Percentiles rank a stretch among this genome's conserved stretches.
Evolutionary conservation across 257 asterid species (phyloP).

Genomic region (Pogostemon cablin): DNA sequence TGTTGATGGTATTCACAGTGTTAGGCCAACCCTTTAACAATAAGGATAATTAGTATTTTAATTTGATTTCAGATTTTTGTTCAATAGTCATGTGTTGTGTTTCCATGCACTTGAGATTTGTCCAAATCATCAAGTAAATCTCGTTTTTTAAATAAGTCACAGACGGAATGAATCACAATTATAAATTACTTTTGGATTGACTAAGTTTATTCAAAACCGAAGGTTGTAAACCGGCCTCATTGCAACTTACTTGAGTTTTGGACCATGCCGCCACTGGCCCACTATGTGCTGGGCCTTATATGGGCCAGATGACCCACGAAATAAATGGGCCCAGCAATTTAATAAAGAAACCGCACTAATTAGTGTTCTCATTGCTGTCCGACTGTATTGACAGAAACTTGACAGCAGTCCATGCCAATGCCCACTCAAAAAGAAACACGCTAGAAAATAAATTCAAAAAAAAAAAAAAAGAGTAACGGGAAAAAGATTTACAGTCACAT

Average conservation of each 20-base stretch:
- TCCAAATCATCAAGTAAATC: too few species aligned
- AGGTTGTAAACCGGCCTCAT: too few species aligned
- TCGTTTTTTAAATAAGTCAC: too few species aligned
- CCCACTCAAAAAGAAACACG: constrained; percentile 27
- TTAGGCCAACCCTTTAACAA: too few species aligned
- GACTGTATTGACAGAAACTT: constrained; percentile 18
- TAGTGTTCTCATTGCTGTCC: neutral
- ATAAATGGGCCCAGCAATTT: constrained; percentile 6
- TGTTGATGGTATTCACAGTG: too few species aligned
- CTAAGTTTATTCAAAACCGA: too few species aligned
- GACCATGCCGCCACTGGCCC: neutral
- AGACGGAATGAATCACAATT: too few species aligned
- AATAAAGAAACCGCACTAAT: neutral
- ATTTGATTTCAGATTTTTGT: neutral
- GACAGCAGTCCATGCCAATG: constrained; percentile 32
- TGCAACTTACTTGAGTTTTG: neutral
- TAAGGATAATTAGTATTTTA: neutral
- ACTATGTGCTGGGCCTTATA: neutral
- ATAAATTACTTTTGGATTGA: too few species aligned
- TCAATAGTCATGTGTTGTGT: too few species aligned
- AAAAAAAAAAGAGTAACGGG: constrained; percentile 14
- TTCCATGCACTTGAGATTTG: too few species aligned
- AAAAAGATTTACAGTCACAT: constrained; percentile 25
- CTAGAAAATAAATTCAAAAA: neutral
- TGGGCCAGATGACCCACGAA: constrained; percentile 1